Base-by-base conservation (phyloP, 169 alveolate species). In the Neospora caninum region DNA sequence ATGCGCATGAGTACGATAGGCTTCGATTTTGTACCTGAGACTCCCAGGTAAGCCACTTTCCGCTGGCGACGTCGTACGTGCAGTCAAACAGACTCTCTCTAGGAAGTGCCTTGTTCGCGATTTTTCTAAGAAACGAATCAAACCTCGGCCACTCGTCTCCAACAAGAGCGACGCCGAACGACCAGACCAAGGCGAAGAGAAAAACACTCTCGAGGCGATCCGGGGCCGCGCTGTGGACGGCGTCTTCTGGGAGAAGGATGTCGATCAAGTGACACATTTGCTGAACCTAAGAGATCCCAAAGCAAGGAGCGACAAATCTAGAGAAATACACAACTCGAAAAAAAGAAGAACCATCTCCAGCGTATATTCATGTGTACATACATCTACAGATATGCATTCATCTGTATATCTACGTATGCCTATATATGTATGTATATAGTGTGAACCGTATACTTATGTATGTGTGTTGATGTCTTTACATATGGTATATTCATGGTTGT, bases 131-230 rank as follows among this genome's bases (percentile, higher is more conserved):
- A 94, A 98, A 98, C 88, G 96, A 97, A 87, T 98, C 99, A 94
- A 98, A 98, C 84, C 97, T 97, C 87, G 95, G 96, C 93, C 99
- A 96, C 88, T 96, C 98, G 87, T 97, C 98, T 36, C 95, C 96
- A 0, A 93, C 96, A 41, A 98, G 96, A 43, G 98, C 95, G 64
- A 98, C 98, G 42, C 99, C 99, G 22, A 98, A 91, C 0, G 99
- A 97, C 99, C 99, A 98, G 42, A 98, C 97, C 93, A 98, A 91
- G 80, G 99, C 97, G 95, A 98, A 97, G 88, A 98, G 97, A 95
- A 97, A 98, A 43, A 98, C 94, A 69, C 97, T 96, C 94, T 98
- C 99, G 18, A 98, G 94, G 91, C 95, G 91, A 49, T 95, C 96
- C 43, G 91, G 58, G 0, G 78, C 69, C 36, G 45, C 84, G 31